Evolutionary conservation across 164 flowering plant genomes (phyloP), one percentile per base, ranked within the genome.

Genomic region (Akebia trifoliata): DNA sequence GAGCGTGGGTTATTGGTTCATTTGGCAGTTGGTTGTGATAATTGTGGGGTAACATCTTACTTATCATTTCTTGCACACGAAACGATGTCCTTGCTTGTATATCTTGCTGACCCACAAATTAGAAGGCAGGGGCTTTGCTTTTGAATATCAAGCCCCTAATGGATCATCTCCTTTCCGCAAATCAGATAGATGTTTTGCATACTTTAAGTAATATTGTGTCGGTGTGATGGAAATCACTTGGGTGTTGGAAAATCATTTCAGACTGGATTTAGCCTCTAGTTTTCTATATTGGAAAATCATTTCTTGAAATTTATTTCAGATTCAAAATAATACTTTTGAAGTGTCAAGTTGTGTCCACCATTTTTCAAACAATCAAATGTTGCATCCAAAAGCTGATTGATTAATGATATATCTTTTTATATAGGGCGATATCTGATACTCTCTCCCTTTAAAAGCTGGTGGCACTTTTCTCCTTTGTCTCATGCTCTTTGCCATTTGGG

Each of bases 1-100:
- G 63, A 67, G 5, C 59, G 44, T 61, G 64, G 61, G 0, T 37
- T 76, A 35, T 67, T 56, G 5, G 69, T 81, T 49, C 95, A 88
- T 60, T 0, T 50, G 56, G 72, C 71, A 61, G 69, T 58, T 65
- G 96, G 97, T 57, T 91, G 97, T 71, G 97, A 91, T 74, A 75
- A 39, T 51, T 91, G 96, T 62, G 97, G 96, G 81, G 97, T 91
- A 86, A 75, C 22, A 6, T 48, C 29, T 32, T 37, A 5, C 25
- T 38, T 14, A 2, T 20, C 24, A 34, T 44, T 21, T 18, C 14
- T 44, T 54, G 15, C 50, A 42, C n/a, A 17, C 30, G 25, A 9
- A 38, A 20, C 6, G 35, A 21, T 39, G 49, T 18, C 21, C 17
- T 22, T 59, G 8, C 18, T 39, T 15, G 32, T 10, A 8, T 26